Base-by-base conservation (phyloP, 306 rosid genomes). In the Arachis hypogaea region DNA sequence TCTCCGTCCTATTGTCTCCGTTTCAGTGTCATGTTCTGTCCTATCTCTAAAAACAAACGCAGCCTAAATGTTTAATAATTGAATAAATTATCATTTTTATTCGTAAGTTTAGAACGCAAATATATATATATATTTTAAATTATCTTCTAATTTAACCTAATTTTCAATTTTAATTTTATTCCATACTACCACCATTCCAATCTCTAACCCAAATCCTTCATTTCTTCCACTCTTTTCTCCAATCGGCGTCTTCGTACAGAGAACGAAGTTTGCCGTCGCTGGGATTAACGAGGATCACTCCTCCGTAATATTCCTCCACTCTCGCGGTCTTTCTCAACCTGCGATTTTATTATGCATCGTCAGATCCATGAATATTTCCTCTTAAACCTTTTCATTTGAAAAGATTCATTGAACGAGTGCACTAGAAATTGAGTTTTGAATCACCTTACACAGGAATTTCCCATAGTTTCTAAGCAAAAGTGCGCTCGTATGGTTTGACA, bases 401-500 rank as follows among this genome's bases (percentile, higher is more conserved):
- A 63, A 3, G 14, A 46, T 12, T 59, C 58, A 55, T 8, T 65
- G 5, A 36, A 40, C 9, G 29, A 61, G 3, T 54, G 7, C 6
- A 71, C 2, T 49, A 11, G 16, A 18, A 72, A 30, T 46, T 10
- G 63, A 67, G 30, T 12, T 12, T 52, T 41, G 5, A 52, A 63
- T 5, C 73, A 91, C 98, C 98, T 89, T 89, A 55, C 89, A 86
- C 49, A 93, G 82, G 83, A 77, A 93, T 80, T 88, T 89, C 9
- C 82, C 97, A 82, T 93, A 93, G 69, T 93, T 93, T 75, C 96
- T 81, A 6, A 91, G 88, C 22, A 93, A 76, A 47, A 93, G 92
- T n/a, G 97, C 77, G 56, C 91, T 91, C 28, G 81, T 70, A 2
- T 96, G 98, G 72, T 93, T 84, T 38, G 83, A 76, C 81, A 84